A percentile compares a stretch with the other conserved stretches of the same genome.
Conservation (phyloP, 1,284 basidiomycete species). For the Boletus calvinii region DNA sequence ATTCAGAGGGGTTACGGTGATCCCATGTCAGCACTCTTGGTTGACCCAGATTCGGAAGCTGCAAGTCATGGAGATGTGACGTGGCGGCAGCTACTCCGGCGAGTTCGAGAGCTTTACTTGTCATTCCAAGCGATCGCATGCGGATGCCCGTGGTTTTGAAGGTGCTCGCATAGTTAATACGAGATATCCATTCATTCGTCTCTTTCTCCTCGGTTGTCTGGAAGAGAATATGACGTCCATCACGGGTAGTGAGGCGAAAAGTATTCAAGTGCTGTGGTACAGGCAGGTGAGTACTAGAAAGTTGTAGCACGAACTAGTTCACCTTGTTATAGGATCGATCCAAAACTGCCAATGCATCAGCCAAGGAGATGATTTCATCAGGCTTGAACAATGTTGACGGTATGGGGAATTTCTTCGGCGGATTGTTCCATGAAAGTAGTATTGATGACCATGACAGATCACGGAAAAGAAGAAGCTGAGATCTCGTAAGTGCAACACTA, state of each 20-base stretch:
- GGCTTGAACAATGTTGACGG: conserved; percentile 71
- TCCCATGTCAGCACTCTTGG: conserved; percentile 49
- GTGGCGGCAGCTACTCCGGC: conserved; percentile 83
- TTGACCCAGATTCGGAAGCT: conserved; percentile 34
- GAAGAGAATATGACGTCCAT: conserved; percentile 81
- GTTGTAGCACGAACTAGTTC: conserved; percentile 11
- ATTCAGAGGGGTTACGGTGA: conserved; percentile 29
- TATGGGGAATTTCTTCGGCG: conserved; percentile 44
- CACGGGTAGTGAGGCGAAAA: conserved; percentile 76
- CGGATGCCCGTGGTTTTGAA: conserved; percentile 87
- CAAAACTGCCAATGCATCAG: conserved; percentile 75
- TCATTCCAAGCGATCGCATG: conserved; percentile 75
- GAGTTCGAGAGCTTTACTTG: conserved; percentile 67
- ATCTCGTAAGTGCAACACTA: conserved; percentile 85
- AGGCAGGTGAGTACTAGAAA: conserved; percentile 11
- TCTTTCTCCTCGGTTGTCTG: conserved; percentile 73
- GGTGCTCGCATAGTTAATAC: conserved; percentile 92
- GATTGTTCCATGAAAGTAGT: conserved; percentile 53
- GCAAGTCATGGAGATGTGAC: conserved; percentile 71
- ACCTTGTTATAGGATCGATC: conserved; percentile 80
- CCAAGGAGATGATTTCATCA: conserved; percentile 84
- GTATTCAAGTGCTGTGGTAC: conserved; percentile 61
- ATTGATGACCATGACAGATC: conserved; percentile 70
- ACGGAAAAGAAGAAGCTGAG: conserved; percentile 91
- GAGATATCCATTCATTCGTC: conserved; percentile 89